Evolutionary conservation across 805 yeast species (phyloP).

Genomic region (Babjeviella inositovora): DNA sequence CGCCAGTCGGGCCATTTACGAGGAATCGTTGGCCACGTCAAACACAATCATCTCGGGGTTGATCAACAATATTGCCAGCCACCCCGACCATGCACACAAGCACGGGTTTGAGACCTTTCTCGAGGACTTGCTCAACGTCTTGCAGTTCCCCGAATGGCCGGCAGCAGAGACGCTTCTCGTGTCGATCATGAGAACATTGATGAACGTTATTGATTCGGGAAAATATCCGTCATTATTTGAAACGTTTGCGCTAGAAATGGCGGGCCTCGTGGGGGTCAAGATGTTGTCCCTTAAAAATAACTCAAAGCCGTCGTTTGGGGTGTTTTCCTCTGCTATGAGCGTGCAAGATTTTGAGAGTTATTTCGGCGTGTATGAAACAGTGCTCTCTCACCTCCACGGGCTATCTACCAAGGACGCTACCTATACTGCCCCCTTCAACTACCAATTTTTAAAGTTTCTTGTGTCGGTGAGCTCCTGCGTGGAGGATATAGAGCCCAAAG

Average conservation of each 20-base stretch:
- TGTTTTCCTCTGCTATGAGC: conserved; percentile 2
- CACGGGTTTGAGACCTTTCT: conserved; percentile 32
- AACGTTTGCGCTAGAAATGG: conserved; percentile 35
- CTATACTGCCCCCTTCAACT: too few relatives aligned
- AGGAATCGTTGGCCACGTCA: conserved; percentile 5
- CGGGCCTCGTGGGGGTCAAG: conserved; percentile 44
- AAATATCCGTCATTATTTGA: conserved; percentile 23
- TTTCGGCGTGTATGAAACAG: too few relatives aligned
- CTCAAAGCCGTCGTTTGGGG: too few relatives aligned
- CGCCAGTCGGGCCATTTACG: too few relatives aligned
- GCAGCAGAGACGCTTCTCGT: conserved; percentile 33
- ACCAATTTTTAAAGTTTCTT: too few relatives aligned
- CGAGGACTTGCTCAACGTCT: conserved; percentile 34
- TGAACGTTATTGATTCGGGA: conserved; percentile 19
- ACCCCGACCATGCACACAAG: conserved; percentile 12
- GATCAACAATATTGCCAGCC: conserved; percentile 11
- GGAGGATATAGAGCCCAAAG: too few relatives aligned
- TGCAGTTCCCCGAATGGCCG: conserved; percentile 46
- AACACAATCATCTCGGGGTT: conserved; percentile 12
- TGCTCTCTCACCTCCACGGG: too few relatives aligned
- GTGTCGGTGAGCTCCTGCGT: too few relatives aligned
- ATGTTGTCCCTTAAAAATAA: conserved; percentile 18
- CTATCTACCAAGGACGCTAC: too few relatives aligned
- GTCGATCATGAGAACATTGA: conserved; percentile 24
- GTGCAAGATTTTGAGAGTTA: conserved; percentile 1